Base-by-base conservation (phyloP, 1,139 yeast genomes). In the Blastobotrys capitulatus region DNA sequence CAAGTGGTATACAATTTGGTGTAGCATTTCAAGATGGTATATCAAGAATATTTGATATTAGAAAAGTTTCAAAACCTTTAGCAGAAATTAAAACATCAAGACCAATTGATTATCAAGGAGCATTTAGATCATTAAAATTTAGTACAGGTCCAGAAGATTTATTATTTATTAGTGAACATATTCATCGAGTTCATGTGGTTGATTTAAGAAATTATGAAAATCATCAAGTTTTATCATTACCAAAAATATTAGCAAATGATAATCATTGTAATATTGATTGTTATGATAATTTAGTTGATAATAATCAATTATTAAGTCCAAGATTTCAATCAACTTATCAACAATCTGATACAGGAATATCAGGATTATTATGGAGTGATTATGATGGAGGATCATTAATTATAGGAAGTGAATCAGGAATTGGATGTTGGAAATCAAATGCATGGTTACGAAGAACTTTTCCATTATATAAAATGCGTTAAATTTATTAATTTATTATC, bases 21-120 rank as follows among this genome's bases (percentile, higher is more conserved):
- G 80, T 87, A 0, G 82, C 90, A 22, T 88, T 87, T 64, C 96
- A 89, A 66, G 89, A 86, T 62, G 97, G 97, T 7, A 71, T 80
- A 32, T 83, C 94, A 54, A 71, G 82, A 54, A 68, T 89, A 19
- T 89, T 82, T 64, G 97, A 89, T 65, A 65, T 86, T 19, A 71
- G 97, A 56, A 83, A 83, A 53, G 62, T 79, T 48, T 60, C 63
- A 1, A 44, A 52, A 39, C 70, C 71, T 8, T 53, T 68, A 37
- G 57, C 65, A 68, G 74, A 37, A 72, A 77, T 68, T 48, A 54
- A 57, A 38, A 61, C 71, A 7, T 59, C 71, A 13, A 53, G 72
- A 15, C 62, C 67, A 7, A 53, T 56, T 19, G 64, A 61, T 32
- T 53, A 60, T 40, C 62, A 72, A 25, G 85, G 86, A 0, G 83